Evolutionary conservation across 306 rosid genomes (phyloP).

Genomic region (Dryas octopetala): DNA sequence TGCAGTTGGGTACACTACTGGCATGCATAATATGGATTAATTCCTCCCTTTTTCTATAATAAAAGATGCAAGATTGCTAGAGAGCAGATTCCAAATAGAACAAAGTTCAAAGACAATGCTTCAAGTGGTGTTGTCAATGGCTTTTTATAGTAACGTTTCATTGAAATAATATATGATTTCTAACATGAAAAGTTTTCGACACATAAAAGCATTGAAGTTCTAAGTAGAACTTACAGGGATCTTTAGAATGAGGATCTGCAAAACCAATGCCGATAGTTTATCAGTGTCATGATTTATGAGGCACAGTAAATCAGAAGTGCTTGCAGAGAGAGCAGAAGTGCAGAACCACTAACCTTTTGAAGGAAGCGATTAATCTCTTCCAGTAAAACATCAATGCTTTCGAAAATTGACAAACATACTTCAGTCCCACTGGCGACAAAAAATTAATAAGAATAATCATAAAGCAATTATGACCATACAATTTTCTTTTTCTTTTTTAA

Average conservation of each 20-base stretch:
- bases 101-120: background rate
- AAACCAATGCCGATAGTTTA: constrained; percentile 15
- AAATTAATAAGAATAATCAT: background rate
- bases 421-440: constrained; percentile 73
- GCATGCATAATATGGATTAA: background rate
- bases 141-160: background rate
- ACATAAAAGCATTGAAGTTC: background rate
- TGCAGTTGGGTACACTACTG: background rate
- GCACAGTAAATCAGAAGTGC: background rate
- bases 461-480: constrained; percentile 2
- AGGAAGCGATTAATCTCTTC: constrained; percentile 53
- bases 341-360: constrained; percentile 55
- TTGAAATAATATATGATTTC: background rate
- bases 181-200: background rate
- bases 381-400: constrained; percentile 53
- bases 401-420: constrained; percentile 49
- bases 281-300: no score
- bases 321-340: background rate
- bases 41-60: constrained; percentile 6
- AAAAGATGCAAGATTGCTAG: constrained; percentile 11
- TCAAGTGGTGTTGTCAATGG: background rate
- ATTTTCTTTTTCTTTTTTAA: no score
- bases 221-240: constrained; percentile 67
- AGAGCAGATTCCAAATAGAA: background rate
- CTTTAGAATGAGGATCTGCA: constrained; percentile 73